A percentile compares a stretch with the other conserved stretches of the same genome.
Conservation (phyloP, 352 stramenopile genomes). For the Phytophthora citricola region DNA sequence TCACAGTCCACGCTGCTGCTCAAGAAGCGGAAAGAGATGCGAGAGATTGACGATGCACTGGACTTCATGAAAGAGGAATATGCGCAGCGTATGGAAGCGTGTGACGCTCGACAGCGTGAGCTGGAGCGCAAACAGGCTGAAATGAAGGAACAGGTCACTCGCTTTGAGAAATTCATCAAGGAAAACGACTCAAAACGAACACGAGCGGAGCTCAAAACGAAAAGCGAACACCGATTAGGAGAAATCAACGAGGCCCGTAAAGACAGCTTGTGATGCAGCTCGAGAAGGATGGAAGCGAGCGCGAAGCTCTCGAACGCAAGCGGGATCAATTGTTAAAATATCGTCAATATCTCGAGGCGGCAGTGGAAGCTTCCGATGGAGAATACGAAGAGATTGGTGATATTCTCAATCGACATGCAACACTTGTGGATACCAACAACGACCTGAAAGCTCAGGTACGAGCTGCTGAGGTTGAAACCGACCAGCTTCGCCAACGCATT, state of each 20-base stretch:
- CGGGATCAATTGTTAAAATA: slow-evolving; percentile 87
- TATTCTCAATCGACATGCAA: slow-evolving; percentile 86
- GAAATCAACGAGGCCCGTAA: slow-evolving; percentile 86
- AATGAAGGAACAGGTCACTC: slow-evolving; percentile 91
- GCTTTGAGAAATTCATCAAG: slow-evolving; percentile 95
- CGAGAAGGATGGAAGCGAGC: slow-evolving; percentile 74
- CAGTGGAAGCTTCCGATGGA: slow-evolving; percentile 82
- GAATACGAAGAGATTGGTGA: slow-evolving; percentile 88
- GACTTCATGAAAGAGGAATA: slow-evolving; percentile 95
- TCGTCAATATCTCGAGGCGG: slow-evolving; percentile 82
- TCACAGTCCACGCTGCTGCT: slow-evolving; percentile 91
- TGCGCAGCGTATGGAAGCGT: slow-evolving; percentile 88
- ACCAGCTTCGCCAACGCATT: slow-evolving; percentile 79
- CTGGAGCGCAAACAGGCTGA: slow-evolving; percentile 90
- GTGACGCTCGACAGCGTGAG: slow-evolving; percentile 78
- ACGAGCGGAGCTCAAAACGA: slow-evolving; percentile 89
- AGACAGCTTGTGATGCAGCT: slow-evolving; percentile 74
- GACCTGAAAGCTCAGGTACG: slow-evolving; percentile 84
- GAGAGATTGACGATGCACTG: slow-evolving; percentile 91
- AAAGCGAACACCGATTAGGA: slow-evolving; percentile 77
- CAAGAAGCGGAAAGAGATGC: slow-evolving; percentile 94
- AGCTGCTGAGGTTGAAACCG: slow-evolving; percentile 73
- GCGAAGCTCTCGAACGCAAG: slow-evolving; percentile 78
- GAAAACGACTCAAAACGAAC: slow-evolving; percentile 93
- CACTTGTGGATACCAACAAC: slow-evolving; percentile 88